phyloP scores from a whole-genome alignment of 352 stramenopile species.

The Blastocystis sp. region DNA sequence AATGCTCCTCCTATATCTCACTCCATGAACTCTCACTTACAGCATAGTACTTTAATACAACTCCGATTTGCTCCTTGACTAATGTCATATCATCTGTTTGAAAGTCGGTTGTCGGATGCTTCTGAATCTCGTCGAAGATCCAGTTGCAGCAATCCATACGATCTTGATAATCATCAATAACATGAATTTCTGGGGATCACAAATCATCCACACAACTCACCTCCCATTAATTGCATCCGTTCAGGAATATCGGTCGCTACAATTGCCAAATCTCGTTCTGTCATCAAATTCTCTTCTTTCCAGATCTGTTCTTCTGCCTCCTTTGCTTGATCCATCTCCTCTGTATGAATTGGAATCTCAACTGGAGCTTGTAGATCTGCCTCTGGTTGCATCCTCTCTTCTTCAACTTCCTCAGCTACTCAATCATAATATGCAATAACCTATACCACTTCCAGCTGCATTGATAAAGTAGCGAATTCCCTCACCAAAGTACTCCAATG shows the following conservation, averaged over 20 bases:
- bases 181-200: neutral
- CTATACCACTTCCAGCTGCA: neutral
- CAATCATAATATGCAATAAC: neutral
- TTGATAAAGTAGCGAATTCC: conserved; percentile 63
- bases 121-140: conserved; percentile 47
- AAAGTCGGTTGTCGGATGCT: neutral
- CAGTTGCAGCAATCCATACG: conserved; percentile 13
- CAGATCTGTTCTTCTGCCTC: conserved; percentile 25
- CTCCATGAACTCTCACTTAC: neutral
- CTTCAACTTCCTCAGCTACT: conserved; percentile 44
- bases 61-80: conserved; percentile 27
- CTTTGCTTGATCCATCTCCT: neutral
- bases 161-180: neutral
- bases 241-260: conserved; percentile 28
- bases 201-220: neutral
- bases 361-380: neutral
- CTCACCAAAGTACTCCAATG: conserved; percentile 56
- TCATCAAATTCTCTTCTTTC: conserved; percentile 49
- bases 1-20: neutral
- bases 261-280: conserved; percentile 37
- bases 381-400: neutral
- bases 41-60: conserved; percentile 3
- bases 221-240: conserved; percentile 42
- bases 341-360: neutral
- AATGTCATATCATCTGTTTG: neutral